Base-by-base conservation (phyloP, 768 basidiomycete genomes). In the Boletus subcaerulescens region DNA sequence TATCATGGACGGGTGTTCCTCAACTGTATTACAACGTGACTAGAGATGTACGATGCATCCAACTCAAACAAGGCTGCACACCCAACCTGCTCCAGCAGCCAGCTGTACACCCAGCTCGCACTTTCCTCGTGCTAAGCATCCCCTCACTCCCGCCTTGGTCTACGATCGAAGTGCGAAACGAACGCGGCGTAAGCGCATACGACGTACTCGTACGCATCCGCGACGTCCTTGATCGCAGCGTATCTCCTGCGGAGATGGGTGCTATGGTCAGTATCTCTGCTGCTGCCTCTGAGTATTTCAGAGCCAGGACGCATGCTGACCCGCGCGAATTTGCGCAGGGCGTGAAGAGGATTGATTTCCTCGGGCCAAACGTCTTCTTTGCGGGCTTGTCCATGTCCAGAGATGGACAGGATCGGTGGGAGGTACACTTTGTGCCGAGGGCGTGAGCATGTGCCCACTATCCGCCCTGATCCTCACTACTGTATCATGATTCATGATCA, bases 291-390 rank as follows among this genome's bases (percentile, higher is more conserved):
- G 65, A 69, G 20, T 71, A 59, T 40, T 72, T 69, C 56, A 58
- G 69, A 60, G 63, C 57, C 43, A 53, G 69, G 58, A 61, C 66
- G 12, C 40, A 26, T 50, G 49, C 66, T 62, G 71, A 71, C 56
- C 69, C 63, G 63, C 60, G 66, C 61, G 73, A 76, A 65, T 67
- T 59, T 64, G 59, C 56, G 59, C 74, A 76, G 62, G 74, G 74
- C 9, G 55, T 76, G 26, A 76, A 74, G 65, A 58, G 73, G 62
- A 65, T 76, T 26, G 74, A 76, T 57, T 72, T 73, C 60, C 65
- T 76, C 55, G 71, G 72, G 32, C 63, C 58, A 2, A 62, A 65
- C 20, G 54, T 64, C 38, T 55, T 52, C 26, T 76, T 75, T 40
- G 63, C 53, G 11, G 75, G 74, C 11, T 42, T 76, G 20, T 58